Evolutionary conservation across 495 filamentous ascomycete species (phyloP).

Genomic region (Aspergillus ostianus): DNA sequence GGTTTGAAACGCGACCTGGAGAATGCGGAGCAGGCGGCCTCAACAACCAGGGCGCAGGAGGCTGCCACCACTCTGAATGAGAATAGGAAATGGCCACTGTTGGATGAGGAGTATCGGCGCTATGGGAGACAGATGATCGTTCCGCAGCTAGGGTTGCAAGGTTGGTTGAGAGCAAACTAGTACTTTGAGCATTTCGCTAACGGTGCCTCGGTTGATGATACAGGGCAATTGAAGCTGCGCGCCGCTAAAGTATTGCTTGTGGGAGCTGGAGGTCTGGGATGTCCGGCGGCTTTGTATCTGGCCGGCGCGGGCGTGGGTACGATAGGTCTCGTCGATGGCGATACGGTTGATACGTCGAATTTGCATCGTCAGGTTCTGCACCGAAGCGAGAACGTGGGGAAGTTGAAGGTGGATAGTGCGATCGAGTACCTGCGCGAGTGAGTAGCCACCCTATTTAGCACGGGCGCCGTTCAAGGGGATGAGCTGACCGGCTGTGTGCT

Average conservation of each 20-base stretch:
- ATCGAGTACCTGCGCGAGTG: slow-evolving; percentile 63
- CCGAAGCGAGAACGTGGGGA: slow-evolving; percentile 65
- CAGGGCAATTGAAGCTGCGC: slow-evolving; percentile 78
- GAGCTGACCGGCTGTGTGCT: slow-evolving; percentile 7
- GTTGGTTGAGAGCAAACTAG: slow-evolving; percentile 34
- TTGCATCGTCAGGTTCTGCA: slow-evolving; percentile 92
- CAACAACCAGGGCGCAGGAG: slow-evolving; percentile 12
- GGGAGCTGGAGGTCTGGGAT: slow-evolving; percentile 91
- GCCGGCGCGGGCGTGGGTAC: slow-evolving; percentile 84
- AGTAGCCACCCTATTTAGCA: slow-evolving; percentile 18
- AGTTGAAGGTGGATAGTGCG: slow-evolving; percentile 78
- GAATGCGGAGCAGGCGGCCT: slow-evolving; percentile 31
- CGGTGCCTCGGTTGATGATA: slow-evolving; percentile 8
- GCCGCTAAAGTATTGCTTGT: slow-evolving; percentile 72
- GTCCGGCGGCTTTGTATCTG: slow-evolving; percentile 85
- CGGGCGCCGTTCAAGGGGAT: background rate
- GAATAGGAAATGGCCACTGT: slow-evolving; percentile 58
- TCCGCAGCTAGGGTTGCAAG: slow-evolving; percentile 75
- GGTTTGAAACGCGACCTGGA: slow-evolving; percentile 38
- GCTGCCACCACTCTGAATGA: background rate
- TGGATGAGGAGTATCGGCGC: slow-evolving; percentile 68
- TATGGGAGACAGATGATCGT: slow-evolving; percentile 95
- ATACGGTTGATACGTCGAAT: slow-evolving; percentile 85
- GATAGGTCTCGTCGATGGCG: slow-evolving; percentile 82
- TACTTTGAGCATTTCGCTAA: slow-evolving; percentile 6